Evolutionary conservation across 2,329 filamentous ascomycete genomes (phyloP), one percentile per base, ranked within the genome.

Genomic region (Tolypocladium guangdongense): DNA sequence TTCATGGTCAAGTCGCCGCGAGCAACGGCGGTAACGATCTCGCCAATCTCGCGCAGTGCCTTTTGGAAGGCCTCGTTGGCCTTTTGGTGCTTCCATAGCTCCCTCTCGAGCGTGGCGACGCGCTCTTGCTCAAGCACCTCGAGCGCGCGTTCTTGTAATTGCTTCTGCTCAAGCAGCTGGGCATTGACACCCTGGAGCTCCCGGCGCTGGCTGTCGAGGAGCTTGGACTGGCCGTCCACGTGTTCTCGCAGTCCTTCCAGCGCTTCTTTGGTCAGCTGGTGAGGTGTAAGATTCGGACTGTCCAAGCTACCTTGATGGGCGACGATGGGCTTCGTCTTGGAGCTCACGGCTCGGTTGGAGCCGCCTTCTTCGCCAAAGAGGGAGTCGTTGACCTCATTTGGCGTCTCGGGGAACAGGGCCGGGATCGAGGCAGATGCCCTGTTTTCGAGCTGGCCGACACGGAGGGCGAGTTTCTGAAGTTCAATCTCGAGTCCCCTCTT

Each of bases 21-120:
- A 54, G 92, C 93, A 60, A 97, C 93, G 57, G 92, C 91, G 24
- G 93, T 96, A 64, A 97, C 89, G 62, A 99, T 97, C 66, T 92
- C 93, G 62, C 93, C 93, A 61, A 99, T 97, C 70, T 99, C 93
- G 59, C 91, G 84, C 36, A 99, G 75, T 12, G 93, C 93, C 71
- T 97, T 97, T 68, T 97, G 91, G 80, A 97, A 99, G 62, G 93
- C 95, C 71, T 96, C 85, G 71, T 99, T 99, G 66, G 95, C 93
- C 72, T 96, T 93, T 68, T 96, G 91, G 66, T 96, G 91, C 73
- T 97, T 97, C 77, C 88, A 90, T 55, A 99, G 78, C 71, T 99
- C 93, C 55, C 92, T 83, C 73, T 97, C 92, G 41, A 97, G 78
- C 37, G 89, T 85, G 52, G 88, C 86, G 58, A 97, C 92, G 61